phyloP scores from a whole-genome alignment of 192 early-diverging fungal species.

The Fimicolochytrium jonesii region DNA sequence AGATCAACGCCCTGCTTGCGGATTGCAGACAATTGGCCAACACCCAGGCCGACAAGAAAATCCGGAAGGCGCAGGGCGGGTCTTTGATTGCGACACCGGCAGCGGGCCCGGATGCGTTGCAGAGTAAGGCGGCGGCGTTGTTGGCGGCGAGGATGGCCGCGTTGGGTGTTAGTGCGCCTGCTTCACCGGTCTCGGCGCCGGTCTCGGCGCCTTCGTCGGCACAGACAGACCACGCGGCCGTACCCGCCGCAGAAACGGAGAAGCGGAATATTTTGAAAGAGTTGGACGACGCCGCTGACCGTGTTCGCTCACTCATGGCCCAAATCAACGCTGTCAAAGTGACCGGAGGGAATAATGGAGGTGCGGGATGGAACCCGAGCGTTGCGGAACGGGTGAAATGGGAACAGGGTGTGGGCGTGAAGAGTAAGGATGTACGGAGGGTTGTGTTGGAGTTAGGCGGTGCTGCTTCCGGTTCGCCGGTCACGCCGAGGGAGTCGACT shows the following conservation, averaged over 20 bases:
- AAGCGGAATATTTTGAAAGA: constrained; percentile 22
- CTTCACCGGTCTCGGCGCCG: constrained; percentile 2
- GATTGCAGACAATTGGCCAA: constrained; percentile 25
- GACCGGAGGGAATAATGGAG: neutral
- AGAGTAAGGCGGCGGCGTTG: constrained; percentile 38
- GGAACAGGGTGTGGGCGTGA: constrained; percentile 44
- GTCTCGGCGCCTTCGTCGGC: constrained; percentile 2
- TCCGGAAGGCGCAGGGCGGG: constrained; percentile 9
- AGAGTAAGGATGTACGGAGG: constrained; percentile 33
- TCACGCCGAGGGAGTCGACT: no score
- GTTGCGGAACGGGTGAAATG: constrained; percentile 41
- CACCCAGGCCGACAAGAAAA: constrained; percentile 18
- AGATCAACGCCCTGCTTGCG: constrained; percentile 28
- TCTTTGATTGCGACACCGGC: constrained; percentile 1
- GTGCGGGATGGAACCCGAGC: constrained; percentile 40
- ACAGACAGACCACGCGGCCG: neutral
- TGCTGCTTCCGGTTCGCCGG: no score
- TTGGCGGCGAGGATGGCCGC: constrained; percentile 49
- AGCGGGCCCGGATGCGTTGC: constrained; percentile 9
- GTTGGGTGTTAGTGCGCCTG: constrained; percentile 37
- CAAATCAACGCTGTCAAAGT: constrained; percentile 11
- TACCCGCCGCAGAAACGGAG: constrained; percentile 34
- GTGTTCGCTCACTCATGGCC: constrained; percentile 24
- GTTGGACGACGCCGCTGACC: constrained; percentile 32
- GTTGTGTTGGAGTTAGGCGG: no score